A percentile compares a stretch with the other conserved stretches of the same genome.
phyloP scores from a whole-genome alignment of 1,139 yeast genomes.

The Eremothecium cymbalariae region DNA sequence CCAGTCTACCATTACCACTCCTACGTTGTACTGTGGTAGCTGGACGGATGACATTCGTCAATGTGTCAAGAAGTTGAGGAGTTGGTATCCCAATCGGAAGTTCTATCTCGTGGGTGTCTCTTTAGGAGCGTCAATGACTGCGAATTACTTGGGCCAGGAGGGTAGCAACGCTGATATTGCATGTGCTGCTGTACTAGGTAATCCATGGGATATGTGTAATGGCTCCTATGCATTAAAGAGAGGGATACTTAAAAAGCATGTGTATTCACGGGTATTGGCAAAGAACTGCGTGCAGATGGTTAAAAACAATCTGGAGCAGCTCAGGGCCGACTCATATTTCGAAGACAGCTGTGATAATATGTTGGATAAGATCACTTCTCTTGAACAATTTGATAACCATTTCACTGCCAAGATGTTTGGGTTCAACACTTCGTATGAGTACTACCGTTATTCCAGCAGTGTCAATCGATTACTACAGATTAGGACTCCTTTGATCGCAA shows the following conservation, averaged over 20 bases:
- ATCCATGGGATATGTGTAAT: conserved; percentile 52
- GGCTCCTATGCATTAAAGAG: conserved; percentile 40
- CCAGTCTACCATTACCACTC: conserved; percentile 48
- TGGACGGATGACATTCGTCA: conserved; percentile 57
- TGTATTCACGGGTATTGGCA: conserved; percentile 50
- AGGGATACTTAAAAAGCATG: conserved; percentile 38
- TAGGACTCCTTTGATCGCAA: conserved; percentile 45
- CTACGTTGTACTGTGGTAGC: conserved; percentile 50
- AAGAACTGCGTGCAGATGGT: conserved; percentile 41
- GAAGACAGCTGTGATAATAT: conserved; percentile 14
- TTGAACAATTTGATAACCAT: conserved; percentile 43
- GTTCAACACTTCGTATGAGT: conserved; percentile 45
- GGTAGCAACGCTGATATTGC: conserved; percentile 36
- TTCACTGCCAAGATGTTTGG: conserved; percentile 51
- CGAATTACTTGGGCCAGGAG: conserved; percentile 52
- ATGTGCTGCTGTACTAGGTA: conserved; percentile 44
- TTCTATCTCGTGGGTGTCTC: conserved; percentile 49
- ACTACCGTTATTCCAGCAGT: conserved; percentile 49
- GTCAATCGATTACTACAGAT: conserved; percentile 41
- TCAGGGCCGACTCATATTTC: conserved; percentile 26
- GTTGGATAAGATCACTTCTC: conserved; percentile 18
- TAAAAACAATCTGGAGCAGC: conserved; percentile 37
- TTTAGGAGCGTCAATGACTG: conserved; percentile 48
- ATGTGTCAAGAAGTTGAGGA: conserved; percentile 41
- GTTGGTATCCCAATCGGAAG: conserved; percentile 43